A percentile compares a stretch with the other conserved stretches of the same genome.
phyloP scores from a whole-genome alignment of 768 basidiomycete species.

The Kwoniella bestiolae region DNA sequence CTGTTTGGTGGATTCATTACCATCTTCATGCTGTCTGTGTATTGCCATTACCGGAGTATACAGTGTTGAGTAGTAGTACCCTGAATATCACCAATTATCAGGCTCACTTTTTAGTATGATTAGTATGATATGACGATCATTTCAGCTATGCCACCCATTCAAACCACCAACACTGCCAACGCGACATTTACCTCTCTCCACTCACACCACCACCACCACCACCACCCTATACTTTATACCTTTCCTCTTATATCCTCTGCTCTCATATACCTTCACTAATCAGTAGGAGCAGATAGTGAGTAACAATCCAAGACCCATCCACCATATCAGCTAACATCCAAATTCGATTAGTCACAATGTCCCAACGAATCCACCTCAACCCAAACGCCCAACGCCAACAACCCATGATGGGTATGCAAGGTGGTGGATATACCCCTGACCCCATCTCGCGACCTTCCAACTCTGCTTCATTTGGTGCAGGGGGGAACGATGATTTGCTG shows the following conservation, averaged over 20 bases:
- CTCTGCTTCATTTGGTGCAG: conserved; percentile 33
- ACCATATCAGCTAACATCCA: not conserved
- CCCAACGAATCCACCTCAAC: conserved; percentile 56
- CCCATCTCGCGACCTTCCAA: conserved; percentile 47
- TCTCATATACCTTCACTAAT: not conserved
- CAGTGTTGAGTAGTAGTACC: not conserved
- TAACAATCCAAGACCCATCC: not conserved
- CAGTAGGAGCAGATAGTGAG: not conserved
- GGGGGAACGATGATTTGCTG: conserved; percentile 36
- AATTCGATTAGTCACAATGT: conserved; percentile 28
- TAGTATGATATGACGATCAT: conserved; percentile 17
- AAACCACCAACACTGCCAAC: conserved; percentile 13
- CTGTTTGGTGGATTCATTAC: too few species aligned
- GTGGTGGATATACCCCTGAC: conserved; percentile 45
- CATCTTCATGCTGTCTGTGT: too few species aligned
- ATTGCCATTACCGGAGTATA: not conserved
- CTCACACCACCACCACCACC: too few species aligned
- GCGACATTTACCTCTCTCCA: conserved; percentile 4
- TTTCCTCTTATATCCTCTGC: not conserved
- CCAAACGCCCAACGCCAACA: conserved; percentile 49
- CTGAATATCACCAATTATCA: conserved; percentile 3
- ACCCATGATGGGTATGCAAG: conserved; percentile 28
- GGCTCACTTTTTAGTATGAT: not conserved
- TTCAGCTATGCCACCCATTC: not conserved
- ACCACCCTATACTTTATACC: not conserved